phyloP scores from a whole-genome alignment of 805 yeast species.

The Metschnikowia lachancei region DNA sequence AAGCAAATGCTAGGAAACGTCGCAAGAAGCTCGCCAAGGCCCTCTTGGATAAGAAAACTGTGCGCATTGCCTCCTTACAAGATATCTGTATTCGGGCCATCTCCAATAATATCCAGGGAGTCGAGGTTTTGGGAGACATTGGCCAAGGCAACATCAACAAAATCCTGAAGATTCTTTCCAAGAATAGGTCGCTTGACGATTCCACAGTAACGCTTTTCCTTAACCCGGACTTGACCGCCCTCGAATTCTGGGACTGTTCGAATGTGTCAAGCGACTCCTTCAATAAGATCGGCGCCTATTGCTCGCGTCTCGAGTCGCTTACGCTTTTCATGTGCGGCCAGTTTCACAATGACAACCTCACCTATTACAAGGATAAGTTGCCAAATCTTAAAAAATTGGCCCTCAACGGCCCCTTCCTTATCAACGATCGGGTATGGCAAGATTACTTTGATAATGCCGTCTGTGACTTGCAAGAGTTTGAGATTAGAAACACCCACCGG shows the following conservation, averaged over 20 bases:
- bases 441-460: conserved; percentile 63
- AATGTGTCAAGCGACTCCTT: conserved; percentile 64
- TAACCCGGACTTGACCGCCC: conserved; percentile 49
- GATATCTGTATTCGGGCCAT: conserved; percentile 73
- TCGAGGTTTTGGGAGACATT: conserved; percentile 83
- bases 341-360: conserved; percentile 70
- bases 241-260: conserved; percentile 94
- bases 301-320: conserved; percentile 67
- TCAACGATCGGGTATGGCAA: conserved; percentile 76
- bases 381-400: conserved; percentile 50
- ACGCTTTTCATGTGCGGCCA: conserved; percentile 92
- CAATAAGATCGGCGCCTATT: conserved; percentile 67
- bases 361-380: conserved; percentile 60
- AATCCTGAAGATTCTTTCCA: conserved; percentile 72
- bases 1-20: conserved; percentile 64
- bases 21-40: conserved; percentile 83
- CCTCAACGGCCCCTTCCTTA: conserved; percentile 89
- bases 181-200: conserved; percentile 76
- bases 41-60: conserved; percentile 66
- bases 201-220: conserved; percentile 72
- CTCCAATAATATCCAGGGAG: conserved; percentile 64
- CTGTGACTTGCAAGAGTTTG: conserved; percentile 53
- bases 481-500: conserved; percentile 79
- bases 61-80: conserved; percentile 67
- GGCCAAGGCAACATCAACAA: conserved; percentile 69